Evolutionary conservation across 164 flowering plant species (phyloP).

Genomic region (Houttuynia cordata): DNA sequence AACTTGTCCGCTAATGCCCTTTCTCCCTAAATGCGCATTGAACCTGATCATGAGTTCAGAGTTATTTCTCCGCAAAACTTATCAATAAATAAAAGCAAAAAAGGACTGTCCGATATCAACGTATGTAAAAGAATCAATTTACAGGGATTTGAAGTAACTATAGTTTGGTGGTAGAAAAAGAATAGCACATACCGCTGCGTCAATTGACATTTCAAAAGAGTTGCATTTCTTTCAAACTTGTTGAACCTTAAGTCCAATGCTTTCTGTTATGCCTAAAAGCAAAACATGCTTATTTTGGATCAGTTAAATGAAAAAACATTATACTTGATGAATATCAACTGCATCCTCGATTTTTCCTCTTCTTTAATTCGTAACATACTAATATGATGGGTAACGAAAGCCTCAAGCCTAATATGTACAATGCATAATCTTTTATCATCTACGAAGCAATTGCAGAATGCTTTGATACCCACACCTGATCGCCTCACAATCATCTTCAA

Average conservation of each 20-base stretch:
- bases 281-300: neutral
- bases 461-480: too few species aligned
- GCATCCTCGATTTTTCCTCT: neutral
- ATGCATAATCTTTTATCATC: too few species aligned
- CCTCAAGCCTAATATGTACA: too few species aligned
- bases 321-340: too few species aligned
- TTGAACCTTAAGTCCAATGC: slow-evolving; percentile 49
- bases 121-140: neutral
- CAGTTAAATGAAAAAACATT: too few species aligned
- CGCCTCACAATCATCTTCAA: too few species aligned
- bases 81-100: neutral
- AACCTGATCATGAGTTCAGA: slow-evolving; percentile 30
- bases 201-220: slow-evolving; percentile 45
- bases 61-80: slow-evolving; percentile 3
- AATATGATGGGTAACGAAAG: too few species aligned
- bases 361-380: too few species aligned
- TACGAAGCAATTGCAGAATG: too few species aligned
- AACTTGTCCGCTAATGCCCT: slow-evolving; percentile 70
- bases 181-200: slow-evolving; percentile 66
- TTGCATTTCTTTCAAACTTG: slow-evolving; percentile 63
- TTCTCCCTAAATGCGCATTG: slow-evolving; percentile 59
- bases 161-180: neutral
- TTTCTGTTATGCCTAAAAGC: slow-evolving; percentile 49
- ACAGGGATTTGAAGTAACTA: neutral
- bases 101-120: too few species aligned